Percentiles rank a stretch among this genome's conserved stretches.
Conservation (phyloP, 179 eudicot genomes). For the Gypsophila paniculata region DNA sequence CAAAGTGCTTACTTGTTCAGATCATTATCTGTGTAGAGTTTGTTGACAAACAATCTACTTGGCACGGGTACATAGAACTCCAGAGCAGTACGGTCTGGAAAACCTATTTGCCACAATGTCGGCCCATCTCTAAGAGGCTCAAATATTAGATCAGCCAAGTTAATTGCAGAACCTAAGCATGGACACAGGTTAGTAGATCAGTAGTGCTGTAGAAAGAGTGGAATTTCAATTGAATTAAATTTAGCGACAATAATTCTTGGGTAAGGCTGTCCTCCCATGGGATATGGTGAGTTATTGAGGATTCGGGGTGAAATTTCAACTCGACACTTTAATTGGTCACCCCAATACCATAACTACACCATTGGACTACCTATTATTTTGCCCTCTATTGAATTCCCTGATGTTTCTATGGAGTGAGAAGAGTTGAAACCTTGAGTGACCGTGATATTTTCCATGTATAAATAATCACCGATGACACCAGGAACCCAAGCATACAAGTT, state of each 20-base stretch:
- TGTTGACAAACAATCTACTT: constrained; percentile 33
- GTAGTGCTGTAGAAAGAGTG: background rate
- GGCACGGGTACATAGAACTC: constrained; percentile 54
- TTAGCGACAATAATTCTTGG: background rate
- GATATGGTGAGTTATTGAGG: background rate
- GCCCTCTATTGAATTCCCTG: background rate
- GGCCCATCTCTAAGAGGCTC: constrained; percentile 51
- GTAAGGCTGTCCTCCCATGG: background rate
- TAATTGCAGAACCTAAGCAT: constrained; percentile 32
- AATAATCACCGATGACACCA: constrained; percentile 62
- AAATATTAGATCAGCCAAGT: constrained; percentile 31
- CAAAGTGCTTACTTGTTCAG: constrained; percentile 32
- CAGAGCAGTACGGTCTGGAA: constrained; percentile 59
- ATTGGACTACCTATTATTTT: background rate
- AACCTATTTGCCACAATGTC: constrained; percentile 52
- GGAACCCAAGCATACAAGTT: constrained; percentile 59
- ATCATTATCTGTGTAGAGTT: constrained; percentile 33
- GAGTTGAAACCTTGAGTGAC: constrained; percentile 38
- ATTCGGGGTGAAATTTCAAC: background rate
- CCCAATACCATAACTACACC: background rate
- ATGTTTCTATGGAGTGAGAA: background rate
- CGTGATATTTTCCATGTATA: constrained; percentile 22
- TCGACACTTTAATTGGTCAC: background rate
- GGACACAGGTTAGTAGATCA: background rate
- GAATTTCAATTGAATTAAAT: background rate